Evolutionary conservation across 495 filamentous ascomycete species (phyloP), one percentile per base, ranked within the genome.

Genomic region (Amniculicola lignicola): DNA sequence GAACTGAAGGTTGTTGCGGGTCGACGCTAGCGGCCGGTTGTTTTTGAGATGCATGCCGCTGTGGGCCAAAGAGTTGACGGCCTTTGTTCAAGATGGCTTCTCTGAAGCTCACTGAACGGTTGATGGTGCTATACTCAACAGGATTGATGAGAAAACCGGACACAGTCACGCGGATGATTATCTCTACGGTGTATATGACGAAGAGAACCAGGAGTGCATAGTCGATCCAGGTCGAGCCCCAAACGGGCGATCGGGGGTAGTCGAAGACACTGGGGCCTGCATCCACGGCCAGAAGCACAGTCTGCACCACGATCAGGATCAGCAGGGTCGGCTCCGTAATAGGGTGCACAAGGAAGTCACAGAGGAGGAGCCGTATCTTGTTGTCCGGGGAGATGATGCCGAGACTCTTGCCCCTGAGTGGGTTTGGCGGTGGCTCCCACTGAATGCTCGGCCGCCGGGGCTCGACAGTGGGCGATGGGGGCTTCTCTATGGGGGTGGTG

Each of bases 141-240:
- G 91, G 81, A 69, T 99, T 99, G 48, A 94, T 74, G 33, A 99
- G 75, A 48, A 96, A 83, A 4, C 93, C 93, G 0, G 94, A 97
- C 10, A 99, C 93, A 53, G 97, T 83, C 31, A 88, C 83, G 54
- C 88, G 83, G 46, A 87, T 84, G 39, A 82, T 70, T 23, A 93
- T 79, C 67, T 99, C 93, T 15, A 94, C 67, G 6, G 93, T 95
- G 66, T 96, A 99, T 54, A 99, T 82, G 47, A 86, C 72, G 67
- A 99, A 99, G 9, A 97, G 82, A 2, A 69, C 83, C 44, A 96
- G 78, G 12, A 97, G 77, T 15, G 82, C 82, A 72, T 80, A 94
- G 67, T 97, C 89, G 47, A 92, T 87, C 53, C 75, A 71, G 23
- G 74, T 77, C 9, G 74, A 72, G 11, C 88, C 84, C 90, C 90